Evolutionary conservation across 306 rosid genomes (phyloP).

Genomic region (Rubus idaeus): DNA sequence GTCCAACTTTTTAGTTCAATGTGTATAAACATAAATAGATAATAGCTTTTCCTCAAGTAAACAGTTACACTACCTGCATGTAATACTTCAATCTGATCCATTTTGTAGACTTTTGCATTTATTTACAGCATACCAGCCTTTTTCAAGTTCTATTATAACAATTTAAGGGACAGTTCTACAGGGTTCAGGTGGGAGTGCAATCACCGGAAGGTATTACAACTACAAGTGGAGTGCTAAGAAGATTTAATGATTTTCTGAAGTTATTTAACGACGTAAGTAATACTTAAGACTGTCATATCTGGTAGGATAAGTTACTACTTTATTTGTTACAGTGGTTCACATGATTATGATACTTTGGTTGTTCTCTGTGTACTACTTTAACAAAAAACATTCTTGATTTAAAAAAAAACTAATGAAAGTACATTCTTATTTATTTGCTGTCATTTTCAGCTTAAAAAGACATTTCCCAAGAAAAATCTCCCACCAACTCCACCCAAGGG

Average conservation of each 20-base stretch:
- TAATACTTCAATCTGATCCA: not conserved
- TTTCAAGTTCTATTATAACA: conserved; percentile 51
- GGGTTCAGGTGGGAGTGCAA: conserved; percentile 95
- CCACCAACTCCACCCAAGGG: conserved; percentile 97
- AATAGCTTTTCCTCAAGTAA: not conserved
- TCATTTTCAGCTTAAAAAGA: conserved; percentile 68
- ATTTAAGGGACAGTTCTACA: conserved; percentile 92
- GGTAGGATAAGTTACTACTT: not conserved
- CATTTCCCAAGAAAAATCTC: conserved; percentile 71
- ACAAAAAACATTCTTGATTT: not conserved
- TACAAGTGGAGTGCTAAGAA: conserved; percentile 63
- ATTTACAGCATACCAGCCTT: conserved; percentile 21
- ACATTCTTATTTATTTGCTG: conserved; percentile 20
- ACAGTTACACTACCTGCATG: not conserved
- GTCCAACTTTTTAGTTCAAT: not conserved
- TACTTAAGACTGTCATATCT: conserved; percentile 8
- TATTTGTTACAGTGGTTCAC: not conserved
- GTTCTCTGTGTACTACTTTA: not conserved
- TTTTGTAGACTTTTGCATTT: conserved; percentile 14
- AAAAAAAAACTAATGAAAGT: conserved; percentile 16
- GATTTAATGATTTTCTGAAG: conserved; percentile 95
- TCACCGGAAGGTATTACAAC: conserved; percentile 82
- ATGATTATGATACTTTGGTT: conserved; percentile 10
- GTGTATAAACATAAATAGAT: not conserved
- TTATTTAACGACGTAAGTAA: conserved; percentile 74